Evolutionary conservation across 1,139 yeast species (phyloP).

Genomic region (Yamadazyma trypodendri): DNA sequence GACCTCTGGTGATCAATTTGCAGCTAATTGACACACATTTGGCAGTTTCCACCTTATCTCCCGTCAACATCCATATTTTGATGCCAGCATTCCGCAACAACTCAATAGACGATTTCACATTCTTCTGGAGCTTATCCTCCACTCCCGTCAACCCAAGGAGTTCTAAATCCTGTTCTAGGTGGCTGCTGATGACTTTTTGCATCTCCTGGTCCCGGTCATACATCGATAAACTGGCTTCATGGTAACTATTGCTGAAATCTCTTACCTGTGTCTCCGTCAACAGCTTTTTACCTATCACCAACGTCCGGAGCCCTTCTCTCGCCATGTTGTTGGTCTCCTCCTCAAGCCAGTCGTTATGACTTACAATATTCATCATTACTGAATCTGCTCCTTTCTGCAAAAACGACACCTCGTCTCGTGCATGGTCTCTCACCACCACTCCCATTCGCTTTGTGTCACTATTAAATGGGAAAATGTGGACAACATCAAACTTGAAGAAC

Average conservation of each 20-base stretch:
- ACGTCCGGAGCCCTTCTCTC: constrained; percentile 92
- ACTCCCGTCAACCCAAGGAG: constrained; percentile 94
- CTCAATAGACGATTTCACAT: constrained; percentile 91
- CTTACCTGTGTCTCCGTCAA: constrained; percentile 54
- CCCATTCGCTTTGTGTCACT: constrained; percentile 98
- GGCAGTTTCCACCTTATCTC: constrained; percentile 98
- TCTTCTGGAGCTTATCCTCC: constrained; percentile 88
- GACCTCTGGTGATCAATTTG: constrained; percentile 88
- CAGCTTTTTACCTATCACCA: constrained; percentile 84
- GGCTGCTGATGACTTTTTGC: constrained; percentile 65
- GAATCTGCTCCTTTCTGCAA: constrained; percentile 95
- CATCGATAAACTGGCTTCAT: constrained; percentile 77
- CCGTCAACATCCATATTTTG: constrained; percentile 98
- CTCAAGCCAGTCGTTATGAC: constrained; percentile 90
- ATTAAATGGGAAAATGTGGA: constrained; percentile 88
- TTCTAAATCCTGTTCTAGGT: constrained; percentile 81
- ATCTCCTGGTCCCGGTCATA: constrained; percentile 70
- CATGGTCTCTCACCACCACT: constrained; percentile 64
- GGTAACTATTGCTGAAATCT: constrained; percentile 62
- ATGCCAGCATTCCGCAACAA: constrained; percentile 92
- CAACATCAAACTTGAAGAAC: constrained; percentile 59
- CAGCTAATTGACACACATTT: constrained; percentile 95
- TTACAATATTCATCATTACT: constrained; percentile 86
- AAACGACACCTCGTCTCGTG: constrained; percentile 74
- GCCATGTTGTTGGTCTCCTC: constrained; percentile 99